Evolutionary conservation across 2,329 filamentous ascomycete genomes (phyloP), one percentile per base, ranked within the genome.

Genomic region (Keithomyces neogunnii): DNA sequence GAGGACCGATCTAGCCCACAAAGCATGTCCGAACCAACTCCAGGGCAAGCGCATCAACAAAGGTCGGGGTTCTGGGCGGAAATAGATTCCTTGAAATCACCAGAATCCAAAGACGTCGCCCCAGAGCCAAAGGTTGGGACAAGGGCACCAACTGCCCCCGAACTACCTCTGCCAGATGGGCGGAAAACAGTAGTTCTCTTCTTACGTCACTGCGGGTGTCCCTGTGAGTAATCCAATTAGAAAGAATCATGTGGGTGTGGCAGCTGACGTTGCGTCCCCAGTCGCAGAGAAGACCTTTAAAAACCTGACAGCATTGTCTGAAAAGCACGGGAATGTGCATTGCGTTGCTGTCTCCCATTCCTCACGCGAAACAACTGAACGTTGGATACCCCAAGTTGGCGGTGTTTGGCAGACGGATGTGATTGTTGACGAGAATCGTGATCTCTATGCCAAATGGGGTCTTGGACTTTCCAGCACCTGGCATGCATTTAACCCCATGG

Each of bases 201-300:
- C 60, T 73, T 89, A 5, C 74, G 86, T 35, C 85, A 89, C 63
- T 89, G 85, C 63, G 86, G 85, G 35, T 88, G 85, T 69, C 85
- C 85, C 9, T 88, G 85, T 86, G 75, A 62, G 76, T 66, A 32
- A 5, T 45, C 26, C 19, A 19, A 10, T 19, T 19, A 19, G 19
- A 19, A 19, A 19, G 6, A 19, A 40, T 28, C 13, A 40, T 40
- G n/a, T 40, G 40, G 30, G 40, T 5, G 4, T 19, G 5, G 11
- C 8, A n/a, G 19, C 53, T 54, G 38, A 54, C 33, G 4, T 28
- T 28, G 9, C 4, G 28, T 11, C 30, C 45, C 6, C 49, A 86
- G 84, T 87, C 64, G 83, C 84, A 11, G 84, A 87, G 62, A 86
- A 86, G 64, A 78, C 77, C 10, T 86, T 85, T 66, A 72, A 73